phyloP scores from a whole-genome alignment of 148 eudicot genomes.

The Drosera capensis region DNA sequence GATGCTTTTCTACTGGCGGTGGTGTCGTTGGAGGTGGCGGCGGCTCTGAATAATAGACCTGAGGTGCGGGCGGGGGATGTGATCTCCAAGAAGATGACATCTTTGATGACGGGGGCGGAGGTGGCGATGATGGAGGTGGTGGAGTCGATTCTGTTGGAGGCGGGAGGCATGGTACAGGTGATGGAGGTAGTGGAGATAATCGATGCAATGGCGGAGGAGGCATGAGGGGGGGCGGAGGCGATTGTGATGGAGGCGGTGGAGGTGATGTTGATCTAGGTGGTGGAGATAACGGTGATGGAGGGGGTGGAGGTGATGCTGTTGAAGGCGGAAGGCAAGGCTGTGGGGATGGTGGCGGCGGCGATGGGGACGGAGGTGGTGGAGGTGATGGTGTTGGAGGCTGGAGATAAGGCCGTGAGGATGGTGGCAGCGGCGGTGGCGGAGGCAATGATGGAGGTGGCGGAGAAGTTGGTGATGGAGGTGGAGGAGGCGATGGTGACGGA shows the following conservation, averaged over 20 bases:
- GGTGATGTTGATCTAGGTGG: no score
- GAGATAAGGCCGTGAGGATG: no score
- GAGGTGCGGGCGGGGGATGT: conserved; percentile 12
- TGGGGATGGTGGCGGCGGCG: no score
- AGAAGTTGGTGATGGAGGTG: not conserved
- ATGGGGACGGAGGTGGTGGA: conserved; percentile 3
- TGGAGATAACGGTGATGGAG: no score
- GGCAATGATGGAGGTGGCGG: conserved; percentile 14
- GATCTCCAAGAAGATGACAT: no score
- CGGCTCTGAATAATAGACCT: conserved; percentile 2
- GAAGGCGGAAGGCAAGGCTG: conserved; percentile 6
- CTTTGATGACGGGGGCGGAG: no score
- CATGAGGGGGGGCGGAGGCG: no score
- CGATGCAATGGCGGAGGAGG: not conserved
- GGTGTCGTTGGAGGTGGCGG: conserved; percentile 6
- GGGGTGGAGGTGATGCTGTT: conserved; percentile 6
- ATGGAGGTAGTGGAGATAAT: no score
- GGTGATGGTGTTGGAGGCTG: conserved; percentile 1
- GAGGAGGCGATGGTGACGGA: conserved; percentile 5
- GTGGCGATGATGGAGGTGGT: not conserved
- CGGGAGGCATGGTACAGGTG: not conserved
- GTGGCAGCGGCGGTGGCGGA: conserved; percentile 4
- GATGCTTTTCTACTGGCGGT: no score
- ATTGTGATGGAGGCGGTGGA: no score
- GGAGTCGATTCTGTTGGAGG: not conserved